phyloP scores from a whole-genome alignment of 2,329 filamentous ascomycete genomes.

The Monilinia aucupariae region DNA sequence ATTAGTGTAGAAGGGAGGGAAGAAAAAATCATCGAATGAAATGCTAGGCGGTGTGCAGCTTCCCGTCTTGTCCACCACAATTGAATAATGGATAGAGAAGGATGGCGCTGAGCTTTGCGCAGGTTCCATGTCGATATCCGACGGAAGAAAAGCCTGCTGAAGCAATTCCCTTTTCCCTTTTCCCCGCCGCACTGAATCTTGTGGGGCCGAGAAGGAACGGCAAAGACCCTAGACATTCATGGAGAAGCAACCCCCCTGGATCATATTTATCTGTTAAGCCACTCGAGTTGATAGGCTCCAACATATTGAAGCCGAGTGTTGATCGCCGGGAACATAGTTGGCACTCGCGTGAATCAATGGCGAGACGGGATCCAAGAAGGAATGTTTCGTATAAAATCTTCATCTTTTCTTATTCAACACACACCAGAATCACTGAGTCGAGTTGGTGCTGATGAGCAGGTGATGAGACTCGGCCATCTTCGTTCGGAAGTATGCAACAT shows the following conservation, averaged over 20 bases:
- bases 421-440: not conserved
- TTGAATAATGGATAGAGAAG: conserved; percentile 13
- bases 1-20: conserved; percentile 1
- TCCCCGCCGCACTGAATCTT: conserved; percentile 12
- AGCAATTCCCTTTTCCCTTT: conserved; percentile 11
- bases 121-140: conserved; percentile 15
- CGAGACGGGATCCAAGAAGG: not conserved
- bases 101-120: conserved; percentile 11
- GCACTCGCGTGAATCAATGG: conserved; percentile 1
- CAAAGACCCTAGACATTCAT: not conserved
- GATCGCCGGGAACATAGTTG: not conserved
- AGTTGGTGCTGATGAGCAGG: conserved; percentile 10
- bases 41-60: conserved; percentile 18
- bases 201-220: conserved; percentile 10
- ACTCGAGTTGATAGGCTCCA: not conserved
- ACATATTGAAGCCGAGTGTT: conserved; percentile 1
- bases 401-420: not conserved
- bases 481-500: conserved; percentile 12
- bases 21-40: conserved; percentile 2
- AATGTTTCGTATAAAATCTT: not conserved
- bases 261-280: not conserved
- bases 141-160: conserved; percentile 17
- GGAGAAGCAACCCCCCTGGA: not conserved
- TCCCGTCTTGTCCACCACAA: conserved; percentile 17
- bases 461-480: conserved; percentile 17